Evolutionary conservation across 352 stramenopile genomes (phyloP), one percentile per base, ranked within the genome.

Genomic region (Phytophthora sojae): DNA sequence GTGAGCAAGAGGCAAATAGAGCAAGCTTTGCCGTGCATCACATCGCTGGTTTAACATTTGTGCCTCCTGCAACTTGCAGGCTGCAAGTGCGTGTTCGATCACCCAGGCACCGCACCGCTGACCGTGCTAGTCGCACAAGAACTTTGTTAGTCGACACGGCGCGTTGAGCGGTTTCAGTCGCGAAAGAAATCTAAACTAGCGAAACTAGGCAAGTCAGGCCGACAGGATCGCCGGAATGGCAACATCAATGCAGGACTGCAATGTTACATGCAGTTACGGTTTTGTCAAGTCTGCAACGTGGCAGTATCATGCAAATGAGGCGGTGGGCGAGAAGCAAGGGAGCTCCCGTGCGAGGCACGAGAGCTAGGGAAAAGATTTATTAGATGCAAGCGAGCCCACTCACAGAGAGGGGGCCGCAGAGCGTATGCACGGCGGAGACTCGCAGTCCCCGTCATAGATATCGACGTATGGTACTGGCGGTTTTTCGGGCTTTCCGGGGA

Each of bases 391-490:
- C 39, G 12, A 37, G n/a, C 50, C 32, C 29, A 32, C 17, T 30
- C 51, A 52, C 29, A n/a, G 29, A n/a, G 17, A n/a, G 26, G 5
- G 61, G 54, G 53, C 25, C 21, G 56, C 50, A 42, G 49, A 68
- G 45, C 19, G 42, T 39, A 73, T 69, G 54, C 53, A 73, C 44
- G 21, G 25, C 35, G 44, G 57, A 23, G 42, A 23, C 21, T 32
- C 30, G 37, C 21, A 3, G n/a, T 60, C 44, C 19, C 23, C 57
- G 57, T 61, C 64, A 69, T 76, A 73, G 53, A 69, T 76, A 76
- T 76, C 69, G 26, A 73, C 61, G 52, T 74, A 74, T 74, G 55
- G 58, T 77, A 76, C 69, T 62, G 51, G 50, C 29, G 30, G n/a
- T 15, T 47, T 47, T 47, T 4, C 37, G 44, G 6, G 25, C 29